Conservation (phyloP, 2,329 filamentous ascomycete genomes). For the Cercospora janseana region DNA sequence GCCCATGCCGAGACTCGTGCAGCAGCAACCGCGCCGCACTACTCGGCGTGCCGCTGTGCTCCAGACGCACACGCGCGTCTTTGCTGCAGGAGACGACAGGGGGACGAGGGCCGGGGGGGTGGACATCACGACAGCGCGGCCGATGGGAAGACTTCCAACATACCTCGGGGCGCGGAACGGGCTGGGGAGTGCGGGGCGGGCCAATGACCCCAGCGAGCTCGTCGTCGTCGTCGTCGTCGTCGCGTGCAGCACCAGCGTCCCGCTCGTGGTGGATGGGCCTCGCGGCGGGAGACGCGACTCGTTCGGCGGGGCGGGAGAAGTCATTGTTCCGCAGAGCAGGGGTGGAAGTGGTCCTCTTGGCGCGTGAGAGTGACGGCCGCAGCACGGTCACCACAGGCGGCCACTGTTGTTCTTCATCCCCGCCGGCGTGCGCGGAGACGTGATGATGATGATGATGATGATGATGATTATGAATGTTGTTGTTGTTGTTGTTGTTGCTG, state of each 20-base stretch:
- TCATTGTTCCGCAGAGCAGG: constrained; percentile 8
- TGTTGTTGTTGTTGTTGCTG: not conserved
- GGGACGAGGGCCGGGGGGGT: not conserved
- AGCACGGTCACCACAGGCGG: not conserved
- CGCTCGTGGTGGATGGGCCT: not conserved
- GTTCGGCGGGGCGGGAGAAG: constrained; percentile 2
- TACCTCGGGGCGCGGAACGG: constrained; percentile 35
- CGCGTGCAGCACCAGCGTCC: constrained; percentile 4
- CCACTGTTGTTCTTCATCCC: not conserved
- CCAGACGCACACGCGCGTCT: no score
- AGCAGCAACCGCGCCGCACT: no score
- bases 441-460: no score
- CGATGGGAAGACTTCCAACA: constrained; percentile 10
- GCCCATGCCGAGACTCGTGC: no score
- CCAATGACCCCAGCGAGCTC: constrained; percentile 36
- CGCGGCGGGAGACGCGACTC: not conserved
- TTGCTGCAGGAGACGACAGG: no score
- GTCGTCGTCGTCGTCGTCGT: constrained; percentile 33
- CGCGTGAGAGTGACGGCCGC: constrained; percentile 5
- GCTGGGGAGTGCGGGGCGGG: constrained; percentile 29
- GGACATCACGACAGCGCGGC: not conserved
- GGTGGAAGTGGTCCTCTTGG: constrained; percentile 6
- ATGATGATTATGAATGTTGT: no score
- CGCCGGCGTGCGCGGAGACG: no score
- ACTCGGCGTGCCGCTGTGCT: no score